Evolutionary conservation across 306 rosid species (phyloP).

Genomic region (Ammopiptanthus mongolicus): DNA sequence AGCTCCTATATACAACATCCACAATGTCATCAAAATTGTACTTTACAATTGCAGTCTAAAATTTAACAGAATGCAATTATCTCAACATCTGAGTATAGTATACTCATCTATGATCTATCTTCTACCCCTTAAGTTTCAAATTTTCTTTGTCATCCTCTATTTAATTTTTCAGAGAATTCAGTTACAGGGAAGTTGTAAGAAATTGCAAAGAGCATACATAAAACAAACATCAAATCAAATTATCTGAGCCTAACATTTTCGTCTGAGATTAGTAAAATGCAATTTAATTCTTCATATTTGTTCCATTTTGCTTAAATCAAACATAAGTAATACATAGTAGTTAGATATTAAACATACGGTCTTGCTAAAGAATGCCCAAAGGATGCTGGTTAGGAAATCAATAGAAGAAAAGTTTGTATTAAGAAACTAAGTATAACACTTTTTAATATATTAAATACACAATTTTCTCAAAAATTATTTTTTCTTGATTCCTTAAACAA

Average conservation of each 20-base stretch:
- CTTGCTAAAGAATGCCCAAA: too few relatives aligned
- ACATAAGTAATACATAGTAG: not conserved
- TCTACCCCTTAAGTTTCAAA: not conserved
- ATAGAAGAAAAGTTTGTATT: too few relatives aligned
- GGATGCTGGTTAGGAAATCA: too few relatives aligned
- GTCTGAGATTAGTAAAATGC: not conserved
- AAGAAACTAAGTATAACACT: too few relatives aligned
- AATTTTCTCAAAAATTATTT: too few relatives aligned
- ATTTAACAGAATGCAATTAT: not conserved
- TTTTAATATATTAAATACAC: too few relatives aligned
- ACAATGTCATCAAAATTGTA: constrained; percentile 19
- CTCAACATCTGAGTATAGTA: not conserved
- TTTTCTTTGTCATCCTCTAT: not conserved
- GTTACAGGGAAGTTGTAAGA: not conserved
- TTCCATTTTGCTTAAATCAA: not conserved
- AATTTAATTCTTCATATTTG: not conserved
- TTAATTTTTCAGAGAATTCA: not conserved
- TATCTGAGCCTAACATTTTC: not conserved
- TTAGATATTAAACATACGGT: not conserved
- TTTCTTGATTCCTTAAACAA: too few relatives aligned
- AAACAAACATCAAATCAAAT: not conserved
- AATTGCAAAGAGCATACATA: not conserved
- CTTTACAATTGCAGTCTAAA: constrained; percentile 14
- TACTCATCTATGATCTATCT: not conserved
- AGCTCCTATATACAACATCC: constrained; percentile 33